A percentile compares a stretch with the other conserved stretches of the same genome.
These are phyloP conservation scores for Russula foetens DNA, from an alignment of 768 basidiomycete species.

Conservation along the genomic window DNA sequence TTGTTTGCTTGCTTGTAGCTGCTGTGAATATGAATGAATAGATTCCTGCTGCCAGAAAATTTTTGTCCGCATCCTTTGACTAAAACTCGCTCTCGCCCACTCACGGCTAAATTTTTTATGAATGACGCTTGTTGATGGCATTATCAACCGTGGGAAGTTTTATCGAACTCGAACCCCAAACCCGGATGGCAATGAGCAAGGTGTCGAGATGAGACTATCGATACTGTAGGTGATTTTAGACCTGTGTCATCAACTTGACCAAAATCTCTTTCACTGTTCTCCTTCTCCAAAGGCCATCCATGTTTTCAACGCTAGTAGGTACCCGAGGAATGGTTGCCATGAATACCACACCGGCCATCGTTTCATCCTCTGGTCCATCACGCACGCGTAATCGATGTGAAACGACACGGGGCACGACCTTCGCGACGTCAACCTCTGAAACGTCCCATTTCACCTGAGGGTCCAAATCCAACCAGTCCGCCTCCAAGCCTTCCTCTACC, in stretches of 20 bases:
- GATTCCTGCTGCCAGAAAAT: background rate
- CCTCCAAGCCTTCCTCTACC: background rate
- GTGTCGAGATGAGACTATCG: too few species aligned
- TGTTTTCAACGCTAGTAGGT: constrained; percentile 14
- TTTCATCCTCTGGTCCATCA: constrained; percentile 61
- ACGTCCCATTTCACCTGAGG: constrained; percentile 41
- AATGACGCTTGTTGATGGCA: too few species aligned
- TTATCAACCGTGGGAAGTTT: too few species aligned
- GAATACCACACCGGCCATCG: constrained; percentile 54
- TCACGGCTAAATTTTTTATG: too few species aligned
- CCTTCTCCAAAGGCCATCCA: constrained; percentile 30
- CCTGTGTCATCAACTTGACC: constrained; percentile 47
- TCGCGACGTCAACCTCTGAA: constrained; percentile 66
- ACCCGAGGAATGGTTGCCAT: constrained; percentile 35
- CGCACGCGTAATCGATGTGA: constrained; percentile 69
- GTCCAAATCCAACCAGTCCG: constrained; percentile 17
- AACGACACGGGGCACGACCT: constrained; percentile 63
- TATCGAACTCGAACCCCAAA: too few species aligned
- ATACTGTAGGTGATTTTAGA: constrained; percentile 25
- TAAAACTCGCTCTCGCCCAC: too few species aligned
- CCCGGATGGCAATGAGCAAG: too few species aligned
- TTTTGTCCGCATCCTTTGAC: too few species aligned
- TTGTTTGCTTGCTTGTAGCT: too few species aligned
- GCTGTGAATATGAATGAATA: too few species aligned
- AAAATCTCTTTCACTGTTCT: constrained; percentile 60